A percentile compares a stretch with the other conserved stretches of the same genome.
Conservation (phyloP, 2,329 filamentous ascomycete species). For the Chaetomium olivaceum region DNA sequence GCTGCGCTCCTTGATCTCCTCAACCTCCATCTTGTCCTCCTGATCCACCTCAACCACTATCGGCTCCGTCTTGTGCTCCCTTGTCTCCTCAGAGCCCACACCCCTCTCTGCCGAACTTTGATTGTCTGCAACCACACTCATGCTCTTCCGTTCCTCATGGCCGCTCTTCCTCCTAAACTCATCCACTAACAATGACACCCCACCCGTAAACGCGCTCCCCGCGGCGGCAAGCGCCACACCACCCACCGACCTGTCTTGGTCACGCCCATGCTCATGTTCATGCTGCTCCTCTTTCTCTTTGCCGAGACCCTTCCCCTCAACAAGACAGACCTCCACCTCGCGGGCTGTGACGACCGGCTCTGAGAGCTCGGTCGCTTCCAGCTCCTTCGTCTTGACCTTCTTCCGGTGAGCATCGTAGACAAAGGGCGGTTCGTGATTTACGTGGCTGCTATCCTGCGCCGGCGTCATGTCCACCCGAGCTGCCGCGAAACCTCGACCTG, state of each 20-base stretch:
- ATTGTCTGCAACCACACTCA: conserved; percentile 11
- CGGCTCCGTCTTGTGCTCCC: background rate
- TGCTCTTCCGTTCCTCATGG: conserved; percentile 39
- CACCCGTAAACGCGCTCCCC: conserved; percentile 35
- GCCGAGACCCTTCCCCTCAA: background rate
- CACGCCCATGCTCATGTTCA: background rate
- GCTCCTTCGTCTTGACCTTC: conserved; percentile 37
- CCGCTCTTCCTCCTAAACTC: conserved; percentile 41
- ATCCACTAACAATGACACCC: conserved; percentile 40
- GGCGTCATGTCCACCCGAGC: conserved; percentile 37
- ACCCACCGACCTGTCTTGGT: conserved; percentile 6
- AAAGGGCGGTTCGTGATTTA: conserved; percentile 43
- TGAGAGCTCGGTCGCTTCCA: conserved; percentile 33
- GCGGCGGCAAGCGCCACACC: conserved; percentile 35
- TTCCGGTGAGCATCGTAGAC: conserved; percentile 41
- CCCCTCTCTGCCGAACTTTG: conserved; percentile 16
- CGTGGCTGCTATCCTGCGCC: conserved; percentile 34
- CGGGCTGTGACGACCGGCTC: conserved; percentile 35
- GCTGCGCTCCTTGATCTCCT: background rate
- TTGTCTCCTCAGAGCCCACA: conserved; percentile 1
- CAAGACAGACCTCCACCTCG: conserved; percentile 26
- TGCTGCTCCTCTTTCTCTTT: conserved; percentile 7
- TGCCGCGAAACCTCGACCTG: conserved; percentile 20
- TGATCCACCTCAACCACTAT: background rate
- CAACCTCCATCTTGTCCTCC: background rate